Evolutionary conservation across 176 grass and related monocot genomes (phyloP).

Genomic region (Guadua angustifolia): DNA sequence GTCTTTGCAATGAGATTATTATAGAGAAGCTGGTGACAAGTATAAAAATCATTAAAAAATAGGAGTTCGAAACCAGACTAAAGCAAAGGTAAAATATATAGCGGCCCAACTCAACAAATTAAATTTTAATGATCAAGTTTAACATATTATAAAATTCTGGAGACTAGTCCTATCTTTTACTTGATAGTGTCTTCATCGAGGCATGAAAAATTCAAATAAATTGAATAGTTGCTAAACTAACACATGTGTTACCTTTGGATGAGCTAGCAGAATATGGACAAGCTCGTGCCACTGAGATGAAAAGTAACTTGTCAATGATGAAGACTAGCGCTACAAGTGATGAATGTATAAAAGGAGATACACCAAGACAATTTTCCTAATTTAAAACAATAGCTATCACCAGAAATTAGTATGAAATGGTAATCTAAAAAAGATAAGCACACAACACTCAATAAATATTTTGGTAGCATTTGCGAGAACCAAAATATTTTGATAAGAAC

Average conservation of each 20-base stretch:
- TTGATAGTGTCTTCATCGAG: conserved; percentile 17
- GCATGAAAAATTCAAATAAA: background rate
- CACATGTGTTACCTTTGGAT: conserved; percentile 73
- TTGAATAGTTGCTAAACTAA: background rate
- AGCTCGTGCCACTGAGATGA: conserved; percentile 89
- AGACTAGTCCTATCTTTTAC: background rate
- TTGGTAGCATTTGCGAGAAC: conserved; percentile 35
- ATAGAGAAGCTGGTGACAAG: background rate
- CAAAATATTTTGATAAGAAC: too few species aligned
- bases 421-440: conserved; percentile 26
- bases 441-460: conserved; percentile 24
- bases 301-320: conserved; percentile 79
- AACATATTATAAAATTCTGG: background rate
- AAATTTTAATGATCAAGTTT: too few species aligned
- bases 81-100: background rate
- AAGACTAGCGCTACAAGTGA: conserved; percentile 80
- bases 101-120: too few species aligned
- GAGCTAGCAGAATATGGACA: conserved; percentile 94
- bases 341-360: conserved; percentile 69
- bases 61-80: background rate
- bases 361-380: conserved; percentile 66
- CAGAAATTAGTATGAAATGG: conserved; percentile 52
- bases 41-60: background rate
- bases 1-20: background rate
- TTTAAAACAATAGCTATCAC: conserved; percentile 51